Evolutionary conservation across 2,329 filamentous ascomycete genomes (phyloP).

Genomic region (Diaporthe sp.): DNA sequence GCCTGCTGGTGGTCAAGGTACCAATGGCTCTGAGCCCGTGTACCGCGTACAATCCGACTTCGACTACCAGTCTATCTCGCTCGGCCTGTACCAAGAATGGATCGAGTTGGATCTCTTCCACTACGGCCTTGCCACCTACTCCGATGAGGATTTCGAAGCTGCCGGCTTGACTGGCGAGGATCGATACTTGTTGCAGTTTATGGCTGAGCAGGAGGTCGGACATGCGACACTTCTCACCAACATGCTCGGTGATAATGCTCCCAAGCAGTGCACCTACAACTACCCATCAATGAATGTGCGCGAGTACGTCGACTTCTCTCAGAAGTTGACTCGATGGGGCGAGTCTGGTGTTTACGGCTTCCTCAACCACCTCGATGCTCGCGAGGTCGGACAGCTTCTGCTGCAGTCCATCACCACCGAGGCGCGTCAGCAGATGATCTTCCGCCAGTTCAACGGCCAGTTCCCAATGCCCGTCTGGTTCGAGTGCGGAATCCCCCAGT

Average conservation of each 20-base stretch:
- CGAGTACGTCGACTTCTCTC: conserved; percentile 86
- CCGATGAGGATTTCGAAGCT: conserved; percentile 75
- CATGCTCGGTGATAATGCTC: conserved; percentile 79
- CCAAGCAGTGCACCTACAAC: conserved; percentile 83
- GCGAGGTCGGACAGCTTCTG: conserved; percentile 79
- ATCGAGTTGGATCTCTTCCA: conserved; percentile 89
- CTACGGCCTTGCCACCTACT: conserved; percentile 79
- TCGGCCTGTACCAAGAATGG: conserved; percentile 86
- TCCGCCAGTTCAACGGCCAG: conserved; percentile 84
- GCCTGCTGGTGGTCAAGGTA: conserved; percentile 80
- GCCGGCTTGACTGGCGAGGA: conserved; percentile 79
- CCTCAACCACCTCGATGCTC: conserved; percentile 81
- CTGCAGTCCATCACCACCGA: conserved; percentile 84
- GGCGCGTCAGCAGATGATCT: conserved; percentile 86
- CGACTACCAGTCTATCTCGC: conserved; percentile 82
- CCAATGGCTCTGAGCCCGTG: conserved; percentile 81
- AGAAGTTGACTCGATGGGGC: conserved; percentile 86
- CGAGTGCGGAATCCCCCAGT: conserved; percentile 83
- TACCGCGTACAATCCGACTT: conserved; percentile 87
- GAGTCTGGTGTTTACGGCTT: conserved; percentile 88
- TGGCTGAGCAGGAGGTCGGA: conserved; percentile 82
- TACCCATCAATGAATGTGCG: conserved; percentile 82
- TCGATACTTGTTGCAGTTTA: conserved; percentile 79
- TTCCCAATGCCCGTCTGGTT: conserved; percentile 90
- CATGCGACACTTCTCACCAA: conserved; percentile 84